Percentiles rank a stretch among this genome's conserved stretches.
Evolutionary conservation across 768 basidiomycete genomes (phyloP).

Genomic region (Pleurotus pulmonarius): DNA sequence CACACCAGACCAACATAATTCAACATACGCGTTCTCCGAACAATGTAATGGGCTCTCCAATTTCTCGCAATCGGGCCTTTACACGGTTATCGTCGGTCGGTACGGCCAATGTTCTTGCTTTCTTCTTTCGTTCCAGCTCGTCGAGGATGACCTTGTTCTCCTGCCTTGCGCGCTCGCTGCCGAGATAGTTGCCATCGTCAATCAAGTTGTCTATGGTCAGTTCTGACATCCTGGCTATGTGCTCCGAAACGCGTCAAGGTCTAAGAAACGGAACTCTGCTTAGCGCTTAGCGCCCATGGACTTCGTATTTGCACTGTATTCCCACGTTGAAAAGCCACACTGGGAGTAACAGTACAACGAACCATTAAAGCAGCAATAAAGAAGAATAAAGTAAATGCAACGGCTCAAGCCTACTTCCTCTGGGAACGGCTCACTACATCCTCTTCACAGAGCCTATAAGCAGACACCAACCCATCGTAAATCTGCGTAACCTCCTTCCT

Average conservation of each 20-base stretch:
- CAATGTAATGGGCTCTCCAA: constrained; percentile 95
- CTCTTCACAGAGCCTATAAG: constrained; percentile 57
- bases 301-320: no score
- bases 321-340: not conserved
- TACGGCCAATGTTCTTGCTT: constrained; percentile 87
- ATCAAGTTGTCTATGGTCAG: constrained; percentile 71
- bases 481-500: constrained; percentile 35
- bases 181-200: constrained; percentile 75
- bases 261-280: no score
- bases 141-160: constrained; percentile 88
- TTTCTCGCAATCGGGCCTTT: constrained; percentile 81
- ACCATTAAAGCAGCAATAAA: not conserved
- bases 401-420: not conserved
- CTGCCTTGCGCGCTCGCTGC: constrained; percentile 68
- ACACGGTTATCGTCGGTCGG: constrained; percentile 97
- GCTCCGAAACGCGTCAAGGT: not conserved
- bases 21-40: constrained; percentile 94
- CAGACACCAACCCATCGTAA: constrained; percentile 51
- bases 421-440: constrained; percentile 29
- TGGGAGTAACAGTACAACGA: not conserved
- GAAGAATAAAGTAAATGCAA: not conserved
- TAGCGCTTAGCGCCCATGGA: no score
- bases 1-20: not conserved
- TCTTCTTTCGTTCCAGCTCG: constrained; percentile 97
- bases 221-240: constrained; percentile 52